Evolutionary conservation across 2,329 filamentous ascomycete species (phyloP), one percentile per base, ranked within the genome.

Genomic region (Cyanodermella asteris): DNA sequence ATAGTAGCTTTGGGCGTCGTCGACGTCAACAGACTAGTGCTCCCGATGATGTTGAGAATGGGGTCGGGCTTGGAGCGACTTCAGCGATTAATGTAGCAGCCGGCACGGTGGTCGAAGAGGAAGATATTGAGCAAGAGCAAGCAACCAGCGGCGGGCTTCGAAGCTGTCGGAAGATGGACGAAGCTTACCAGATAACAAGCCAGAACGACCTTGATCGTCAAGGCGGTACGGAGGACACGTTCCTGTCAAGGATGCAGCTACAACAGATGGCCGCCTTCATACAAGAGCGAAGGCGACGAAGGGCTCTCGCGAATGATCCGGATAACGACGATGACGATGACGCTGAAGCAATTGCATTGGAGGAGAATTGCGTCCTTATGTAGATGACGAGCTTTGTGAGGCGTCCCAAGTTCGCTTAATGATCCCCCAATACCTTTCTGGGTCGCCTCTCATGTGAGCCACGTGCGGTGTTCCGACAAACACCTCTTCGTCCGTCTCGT

Each of bases 201-300:
- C 54, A 64, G 36, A 73, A 73, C 37, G 64, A 72, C 36, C 55
- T 61, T 31, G 55, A 64, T 28, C 54, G 64, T 17, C 58, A 56
- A 32, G 63, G 59, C 10, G 64, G 64, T 9, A 55, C 61, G 35
- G 55, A 56, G 28, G 64, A 70, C 31, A 58, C 59, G 20, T 59
- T 55, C 31, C n/a, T n/a, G n/a, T n/a, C n/a, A n/a, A n/a, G n/a
- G n/a, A n/a, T n/a, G n/a, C n/a, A n/a, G n/a, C n/a, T n/a, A n/a
- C n/a, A n/a, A n/a, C n/a, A n/a, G n/a, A n/a, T n/a, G n/a, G n/a
- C n/a, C n/a, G n/a, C n/a, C n/a, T n/a, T n/a, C n/a, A n/a, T n/a
- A n/a, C n/a, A n/a, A n/a, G n/a, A n/a, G n/a, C n/a, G n/a, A n/a
- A n/a, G n/a, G n/a, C n/a, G n/a, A n/a, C n/a, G n/a, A n/a, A n/a